These are phyloP conservation scores for Domatiomyces catenatus DNA, from an alignment of 2,329 filamentous ascomycete genomes.

Conservation along the genomic window DNA sequence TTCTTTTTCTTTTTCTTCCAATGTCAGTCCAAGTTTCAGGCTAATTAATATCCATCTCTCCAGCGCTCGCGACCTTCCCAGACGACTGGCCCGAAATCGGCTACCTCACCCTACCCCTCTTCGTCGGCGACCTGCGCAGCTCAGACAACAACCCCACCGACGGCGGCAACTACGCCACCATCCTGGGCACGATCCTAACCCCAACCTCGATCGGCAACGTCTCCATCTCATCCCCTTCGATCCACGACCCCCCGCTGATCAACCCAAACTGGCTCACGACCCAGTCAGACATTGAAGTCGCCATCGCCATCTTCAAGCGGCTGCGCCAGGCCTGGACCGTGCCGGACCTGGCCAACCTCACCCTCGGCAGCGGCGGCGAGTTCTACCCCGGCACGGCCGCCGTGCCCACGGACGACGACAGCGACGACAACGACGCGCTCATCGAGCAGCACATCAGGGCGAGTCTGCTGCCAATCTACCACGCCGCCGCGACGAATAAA, in stretches of 20 bases:
- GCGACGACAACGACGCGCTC: too few species aligned
- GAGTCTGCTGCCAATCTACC: constrained; percentile 22
- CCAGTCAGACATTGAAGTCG: constrained; percentile 7
- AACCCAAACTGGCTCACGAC: constrained; percentile 6
- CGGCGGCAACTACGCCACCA: constrained; percentile 18
- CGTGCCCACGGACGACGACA: constrained; percentile 13
- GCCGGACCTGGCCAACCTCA: constrained; percentile 9
- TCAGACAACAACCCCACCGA: constrained; percentile 3
- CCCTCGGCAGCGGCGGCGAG: constrained; percentile 8
- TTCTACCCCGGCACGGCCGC: constrained; percentile 9
- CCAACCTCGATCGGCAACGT: constrained; percentile 19
- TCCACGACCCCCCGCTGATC: constrained; percentile 13
- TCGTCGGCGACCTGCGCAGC: neutral
- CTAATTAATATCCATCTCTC: neutral
- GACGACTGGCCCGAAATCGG: constrained; percentile 25
- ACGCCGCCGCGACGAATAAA: constrained; percentile 23
- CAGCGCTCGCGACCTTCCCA: constrained; percentile 16
- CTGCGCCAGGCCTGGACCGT: constrained; percentile 14
- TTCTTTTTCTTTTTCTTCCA: neutral
- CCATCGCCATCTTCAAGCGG: constrained; percentile 6
- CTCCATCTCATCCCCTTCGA: constrained; percentile 12
- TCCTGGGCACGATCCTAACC: constrained; percentile 17
- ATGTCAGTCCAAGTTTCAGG: too few species aligned
- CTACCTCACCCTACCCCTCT: constrained; percentile 2
- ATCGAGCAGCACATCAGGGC: constrained; percentile 16